These are phyloP conservation scores for Hibiscus mutabilis DNA, from an alignment of 345 rosid genomes.

Conservation along the genomic window DNA sequence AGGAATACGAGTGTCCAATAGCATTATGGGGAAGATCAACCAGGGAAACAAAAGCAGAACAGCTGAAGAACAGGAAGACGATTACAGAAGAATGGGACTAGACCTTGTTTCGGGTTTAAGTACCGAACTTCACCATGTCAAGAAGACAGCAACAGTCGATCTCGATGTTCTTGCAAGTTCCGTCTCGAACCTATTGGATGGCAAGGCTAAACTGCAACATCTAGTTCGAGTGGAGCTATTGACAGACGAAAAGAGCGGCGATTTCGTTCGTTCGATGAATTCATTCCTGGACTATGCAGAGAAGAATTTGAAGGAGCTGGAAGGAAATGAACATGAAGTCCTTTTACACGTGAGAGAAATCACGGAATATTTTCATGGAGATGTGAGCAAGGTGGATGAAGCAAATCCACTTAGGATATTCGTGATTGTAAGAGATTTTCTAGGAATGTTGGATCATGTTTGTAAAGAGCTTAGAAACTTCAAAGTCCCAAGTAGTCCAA, in stretches of 20 bases:
- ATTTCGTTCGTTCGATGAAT: constrained; percentile 54
- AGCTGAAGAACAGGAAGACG: constrained; percentile 71
- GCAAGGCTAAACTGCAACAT: constrained; percentile 42
- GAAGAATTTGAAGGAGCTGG: constrained; percentile 52
- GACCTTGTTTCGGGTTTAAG: constrained; percentile 81
- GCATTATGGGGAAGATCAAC: constrained; percentile 85
- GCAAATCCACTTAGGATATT: constrained; percentile 78
- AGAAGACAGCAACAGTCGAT: constrained; percentile 85
- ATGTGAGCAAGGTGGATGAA: constrained; percentile 69
- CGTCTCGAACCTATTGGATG: constrained; percentile 67
- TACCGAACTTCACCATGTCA: constrained; percentile 79
- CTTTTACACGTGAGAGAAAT: constrained; percentile 64
- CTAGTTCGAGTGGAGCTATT: constrained; percentile 36
- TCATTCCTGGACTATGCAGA: constrained; percentile 49
- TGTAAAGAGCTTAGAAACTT: constrained; percentile 78
- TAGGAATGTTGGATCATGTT: constrained; percentile 90
- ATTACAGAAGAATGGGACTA: constrained; percentile 83
- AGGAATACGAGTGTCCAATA: constrained; percentile 76
- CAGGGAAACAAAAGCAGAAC: constrained; percentile 54
- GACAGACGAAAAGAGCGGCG: constrained; percentile 38
- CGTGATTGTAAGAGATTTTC: constrained; percentile 93
- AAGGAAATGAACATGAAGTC: constrained; percentile 65
- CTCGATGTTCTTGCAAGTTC: constrained; percentile 82
- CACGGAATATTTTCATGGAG: constrained; percentile 91
- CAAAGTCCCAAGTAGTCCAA: constrained; percentile 52